phyloP scores from a whole-genome alignment of 2,329 filamentous ascomycete species.

The Aspergillus sp. region DNA sequence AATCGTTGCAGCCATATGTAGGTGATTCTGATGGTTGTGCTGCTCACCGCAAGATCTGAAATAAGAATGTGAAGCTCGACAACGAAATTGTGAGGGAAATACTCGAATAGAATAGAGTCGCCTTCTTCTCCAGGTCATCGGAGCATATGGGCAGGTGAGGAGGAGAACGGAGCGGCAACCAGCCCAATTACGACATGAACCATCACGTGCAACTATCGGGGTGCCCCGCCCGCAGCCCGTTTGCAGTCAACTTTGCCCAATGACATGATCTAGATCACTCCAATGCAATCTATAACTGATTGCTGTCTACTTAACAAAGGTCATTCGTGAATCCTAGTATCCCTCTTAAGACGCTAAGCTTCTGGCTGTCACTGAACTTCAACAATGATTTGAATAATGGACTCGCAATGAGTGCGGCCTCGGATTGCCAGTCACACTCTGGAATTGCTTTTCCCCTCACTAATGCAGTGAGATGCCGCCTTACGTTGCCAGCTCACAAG shows the following conservation, averaged over 20 bases:
- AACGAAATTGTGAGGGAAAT: neutral
- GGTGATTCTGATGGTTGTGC: neutral
- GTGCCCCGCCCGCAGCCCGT: neutral
- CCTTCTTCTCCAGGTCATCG: neutral
- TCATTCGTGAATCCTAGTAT: neutral
- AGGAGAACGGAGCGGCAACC: neutral
- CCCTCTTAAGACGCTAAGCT: neutral
- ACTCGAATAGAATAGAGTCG: neutral
- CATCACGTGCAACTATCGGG: conserved; percentile 11
- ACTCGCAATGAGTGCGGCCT: neutral
- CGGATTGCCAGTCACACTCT: neutral
- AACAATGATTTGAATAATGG: too few species aligned
- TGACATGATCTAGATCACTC: neutral
- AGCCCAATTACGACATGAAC: conserved; percentile 15
- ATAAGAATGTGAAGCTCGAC: neutral
- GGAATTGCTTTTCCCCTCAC: neutral
- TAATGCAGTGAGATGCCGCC: neutral
- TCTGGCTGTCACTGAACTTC: neutral
- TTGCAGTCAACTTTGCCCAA: neutral
- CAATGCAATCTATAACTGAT: too few species aligned
- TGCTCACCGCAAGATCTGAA: neutral
- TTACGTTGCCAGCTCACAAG: neutral
- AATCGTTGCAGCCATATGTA: conserved; percentile 28
- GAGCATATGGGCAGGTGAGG: conserved; percentile 1
- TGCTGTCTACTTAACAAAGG: too few species aligned